Evolutionary conservation across 129 eudicot species (phyloP).

Genomic region (Apium graveolens): DNA sequence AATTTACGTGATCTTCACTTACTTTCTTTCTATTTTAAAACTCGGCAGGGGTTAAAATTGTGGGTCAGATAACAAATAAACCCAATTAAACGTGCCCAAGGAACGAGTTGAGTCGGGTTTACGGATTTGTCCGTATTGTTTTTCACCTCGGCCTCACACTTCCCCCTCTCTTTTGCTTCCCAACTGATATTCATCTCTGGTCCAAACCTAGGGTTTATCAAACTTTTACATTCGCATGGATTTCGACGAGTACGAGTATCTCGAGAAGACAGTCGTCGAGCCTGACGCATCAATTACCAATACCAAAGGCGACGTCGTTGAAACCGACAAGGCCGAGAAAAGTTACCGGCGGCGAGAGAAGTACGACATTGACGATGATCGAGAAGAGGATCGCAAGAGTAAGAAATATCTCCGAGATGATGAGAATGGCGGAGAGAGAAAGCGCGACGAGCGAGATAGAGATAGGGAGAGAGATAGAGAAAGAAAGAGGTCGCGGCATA

Average conservation of each 20-base stretch:
- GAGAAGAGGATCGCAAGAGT: slow-evolving; percentile 26
- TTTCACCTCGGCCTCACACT: too few species aligned
- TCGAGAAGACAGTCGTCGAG: slow-evolving; percentile 63
- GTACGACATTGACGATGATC: slow-evolving; percentile 2
- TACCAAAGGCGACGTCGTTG: slow-evolving; percentile 26
- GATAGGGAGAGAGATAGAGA: slow-evolving; percentile 21
- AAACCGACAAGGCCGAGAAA: slow-evolving; percentile 38
- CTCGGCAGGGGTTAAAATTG: too few species aligned
- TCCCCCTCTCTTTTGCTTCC: too few species aligned
- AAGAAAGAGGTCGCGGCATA: slow-evolving; percentile 5
- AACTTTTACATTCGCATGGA: slow-evolving; percentile 27
- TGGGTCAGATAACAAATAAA: too few species aligned
- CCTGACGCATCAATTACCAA: slow-evolving; percentile 19
- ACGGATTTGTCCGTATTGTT: too few species aligned
- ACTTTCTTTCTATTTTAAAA: too few species aligned
- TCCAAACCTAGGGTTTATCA: slow-evolving; percentile 2
- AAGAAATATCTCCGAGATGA: slow-evolving; percentile 20
- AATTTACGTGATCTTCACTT: too few species aligned
- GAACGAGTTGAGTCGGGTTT: too few species aligned
- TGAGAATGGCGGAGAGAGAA: slow-evolving; percentile 20
- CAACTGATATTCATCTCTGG: too few species aligned
- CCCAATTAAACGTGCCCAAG: too few species aligned
- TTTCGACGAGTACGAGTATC: slow-evolving; percentile 89
- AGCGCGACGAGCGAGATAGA: slow-evolving; percentile 16
- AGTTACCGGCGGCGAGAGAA: slow-evolving; percentile 40